Evolutionary conservation across 805 yeast species (phyloP).

Genomic region (Ogataea paradorogensis): DNA sequence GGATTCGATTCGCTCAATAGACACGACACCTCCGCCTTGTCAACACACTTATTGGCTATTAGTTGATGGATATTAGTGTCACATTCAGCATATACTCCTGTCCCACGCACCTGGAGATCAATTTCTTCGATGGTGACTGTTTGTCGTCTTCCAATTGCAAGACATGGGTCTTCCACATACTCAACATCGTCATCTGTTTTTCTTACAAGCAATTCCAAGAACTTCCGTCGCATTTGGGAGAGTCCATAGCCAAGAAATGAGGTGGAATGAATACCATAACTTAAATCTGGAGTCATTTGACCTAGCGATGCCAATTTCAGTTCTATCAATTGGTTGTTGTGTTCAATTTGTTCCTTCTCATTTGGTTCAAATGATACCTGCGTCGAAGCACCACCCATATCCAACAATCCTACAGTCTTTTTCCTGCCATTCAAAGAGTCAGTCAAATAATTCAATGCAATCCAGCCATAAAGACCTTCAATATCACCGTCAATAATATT

Average conservation of each 20-base stretch:
- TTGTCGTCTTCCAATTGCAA: constrained; percentile 43
- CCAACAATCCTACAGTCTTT: constrained; percentile 53
- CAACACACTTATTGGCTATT: constrained; percentile 29
- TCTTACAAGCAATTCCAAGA: constrained; percentile 36
- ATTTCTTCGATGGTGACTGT: constrained; percentile 12
- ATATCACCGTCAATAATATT: constrained; percentile 60
- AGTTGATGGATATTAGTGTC: constrained; percentile 45
- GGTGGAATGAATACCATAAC: constrained; percentile 47
- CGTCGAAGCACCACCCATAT: constrained; percentile 65
- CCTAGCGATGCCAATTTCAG: constrained; percentile 40
- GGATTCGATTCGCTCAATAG: constrained; percentile 53
- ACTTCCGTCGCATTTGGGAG: constrained; percentile 50
- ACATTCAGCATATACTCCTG: constrained; percentile 51
- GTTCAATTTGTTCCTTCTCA: constrained; percentile 41
- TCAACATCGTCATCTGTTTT: constrained; percentile 11
- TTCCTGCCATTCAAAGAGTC: constrained; percentile 38
- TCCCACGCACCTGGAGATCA: constrained; percentile 41
- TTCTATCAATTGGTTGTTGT: constrained; percentile 43
- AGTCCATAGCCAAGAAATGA: constrained; percentile 62
- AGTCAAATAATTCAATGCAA: constrained; percentile 54
- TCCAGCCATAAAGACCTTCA: constrained; percentile 69
- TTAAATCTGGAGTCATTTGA: constrained; percentile 23
- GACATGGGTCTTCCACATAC: constrained; percentile 50
- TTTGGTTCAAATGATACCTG: constrained; percentile 65
- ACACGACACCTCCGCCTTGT: constrained; percentile 40